Evolutionary conservation across 176 grass and related monocot genomes (phyloP), one percentile per base, ranked within the genome.

Genomic region (Phoenix dactylifera): DNA sequence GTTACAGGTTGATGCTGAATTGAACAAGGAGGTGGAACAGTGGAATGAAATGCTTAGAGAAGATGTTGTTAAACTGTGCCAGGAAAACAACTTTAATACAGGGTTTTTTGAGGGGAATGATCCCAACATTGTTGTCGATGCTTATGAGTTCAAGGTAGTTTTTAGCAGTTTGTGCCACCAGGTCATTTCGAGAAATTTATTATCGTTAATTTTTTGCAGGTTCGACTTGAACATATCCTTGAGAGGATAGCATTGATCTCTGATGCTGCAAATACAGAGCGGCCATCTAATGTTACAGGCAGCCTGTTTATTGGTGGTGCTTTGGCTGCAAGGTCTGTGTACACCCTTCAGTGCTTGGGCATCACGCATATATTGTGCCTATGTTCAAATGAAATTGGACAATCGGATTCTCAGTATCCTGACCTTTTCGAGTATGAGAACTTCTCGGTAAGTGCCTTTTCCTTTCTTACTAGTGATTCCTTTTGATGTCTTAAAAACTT

Each of bases 351-450:
- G 56, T 75, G 86, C 76, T 79, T 92, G 77, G 88, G 87, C 62
- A 89, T 98, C 57, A 92, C 87, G 30, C 84, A 98, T 77, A 77
- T 98, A 88, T 76, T 98, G 30, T 92, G 93, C 61, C 81, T 98
- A 73, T 97, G 93, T 83, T 92, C 87, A 0, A 97, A 98, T 78
- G 93, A 98, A 81, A 92, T 92, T 76, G 93, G 93, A 55, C 93
- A 92, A 80, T 98, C 93, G 14, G 87, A 92, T 98, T 89, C 93
- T 52, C 93, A 98, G 24, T 98, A 80, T 78, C 93, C 76, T 52
- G 78, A 86, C 64, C 72, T 88, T 83, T 98, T 98, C 59, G 62
- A 89, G 59, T 98, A 98, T 79, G 89, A 86, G 72, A 92, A 98
- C 83, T 92, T 98, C 52, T 98, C 87, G 52, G 92, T 88, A 91